Percentiles rank a stretch among this genome's conserved stretches.
Conservation (phyloP, 352 stramenopile genomes). For the Phytophthora pluvialis region DNA sequence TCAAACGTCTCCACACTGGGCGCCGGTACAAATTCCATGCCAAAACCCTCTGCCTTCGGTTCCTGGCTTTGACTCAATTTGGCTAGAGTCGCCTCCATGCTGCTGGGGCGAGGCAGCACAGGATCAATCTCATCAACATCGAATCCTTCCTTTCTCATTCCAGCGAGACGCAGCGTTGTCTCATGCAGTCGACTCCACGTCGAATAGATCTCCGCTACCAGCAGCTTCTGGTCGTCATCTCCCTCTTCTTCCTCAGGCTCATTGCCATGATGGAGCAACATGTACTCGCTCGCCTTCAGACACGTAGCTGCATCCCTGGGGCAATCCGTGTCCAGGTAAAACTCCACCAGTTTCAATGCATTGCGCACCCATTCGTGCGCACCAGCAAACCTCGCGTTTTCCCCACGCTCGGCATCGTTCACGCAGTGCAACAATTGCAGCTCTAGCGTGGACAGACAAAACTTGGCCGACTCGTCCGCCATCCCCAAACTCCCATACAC, state of each 20-base stretch:
- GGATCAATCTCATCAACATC: constrained; percentile 1
- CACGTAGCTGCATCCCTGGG: constrained; percentile 53
- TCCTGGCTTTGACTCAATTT: constrained; percentile 8
- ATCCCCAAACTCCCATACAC: constrained; percentile 61
- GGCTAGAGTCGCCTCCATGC: constrained; percentile 38
- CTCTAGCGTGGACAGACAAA: constrained; percentile 71
- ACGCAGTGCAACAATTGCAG: constrained; percentile 48
- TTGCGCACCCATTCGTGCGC: constrained; percentile 68
- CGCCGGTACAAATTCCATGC: constrained; percentile 39
- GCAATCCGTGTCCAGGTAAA: constrained; percentile 59
- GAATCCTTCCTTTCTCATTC: constrained; percentile 34
- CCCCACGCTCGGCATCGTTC: constrained; percentile 1
- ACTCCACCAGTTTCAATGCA: constrained; percentile 61
- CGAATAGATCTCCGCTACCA: constrained; percentile 50
- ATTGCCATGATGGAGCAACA: constrained; percentile 37
- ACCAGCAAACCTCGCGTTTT: constrained; percentile 21
- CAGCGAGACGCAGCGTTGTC: constrained; percentile 50
- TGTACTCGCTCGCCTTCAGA: constrained; percentile 51
- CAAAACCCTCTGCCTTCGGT: constrained; percentile 2
- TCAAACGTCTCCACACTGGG: constrained; percentile 51
- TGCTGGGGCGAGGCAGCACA: constrained; percentile 27
- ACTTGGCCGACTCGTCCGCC: constrained; percentile 58
- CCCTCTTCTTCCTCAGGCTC: constrained; percentile 17
- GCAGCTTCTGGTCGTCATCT: constrained; percentile 33
- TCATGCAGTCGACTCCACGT: constrained; percentile 64